Base-by-base conservation (phyloP, 1,284 basidiomycete genomes). In the Heimioporus retisporus region DNA sequence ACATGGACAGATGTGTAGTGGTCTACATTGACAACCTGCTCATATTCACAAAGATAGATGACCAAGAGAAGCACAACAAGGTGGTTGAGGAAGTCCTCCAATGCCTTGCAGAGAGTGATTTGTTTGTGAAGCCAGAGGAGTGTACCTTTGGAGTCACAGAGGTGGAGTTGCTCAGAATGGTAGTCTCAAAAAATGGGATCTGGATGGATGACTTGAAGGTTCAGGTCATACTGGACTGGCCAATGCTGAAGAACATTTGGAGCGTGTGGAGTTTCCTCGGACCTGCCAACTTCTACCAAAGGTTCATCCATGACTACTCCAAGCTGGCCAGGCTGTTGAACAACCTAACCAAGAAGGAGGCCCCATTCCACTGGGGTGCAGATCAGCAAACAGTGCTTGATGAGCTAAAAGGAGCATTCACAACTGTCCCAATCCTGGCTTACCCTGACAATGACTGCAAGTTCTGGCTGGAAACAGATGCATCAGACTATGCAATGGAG, bases 161-260 rank as follows among this genome's bases (percentile, higher is more conserved):
- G 35, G 70, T 80, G 4, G 77, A 82, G 18, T 86, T 81, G 70
- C 71, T 87, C 0, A 83, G 84, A 4, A 75, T 81, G 61, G 71
- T 82, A 56, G 70, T 85, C 11, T 56, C 59, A 4, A 28, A 69
- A 59, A 64, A 76, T 11, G 73, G 75, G 1, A 61, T 84, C 13
- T 23, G 50, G 0, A 84, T 85, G 82, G 80, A 83, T 62, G 70
- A 72, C 0, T 66, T 65, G 4, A 86, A 87, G 21, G n/a, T 51
- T 11, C 16, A 51, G 21, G 50, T 21, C 50, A 51, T 51, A 19
- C 50, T 51, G 16, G 50, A n/a, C 16, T 51, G 50, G 50, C 50
- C 44, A 15, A 19, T 15, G 19, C 44, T 46, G 44, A 46, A 15
- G 44, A 46, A 46, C 44, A 15, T 46, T 15, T 19, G 19, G 19